Conservation (phyloP, 108 stramenopile species). For the Skeletonema costatum region DNA sequence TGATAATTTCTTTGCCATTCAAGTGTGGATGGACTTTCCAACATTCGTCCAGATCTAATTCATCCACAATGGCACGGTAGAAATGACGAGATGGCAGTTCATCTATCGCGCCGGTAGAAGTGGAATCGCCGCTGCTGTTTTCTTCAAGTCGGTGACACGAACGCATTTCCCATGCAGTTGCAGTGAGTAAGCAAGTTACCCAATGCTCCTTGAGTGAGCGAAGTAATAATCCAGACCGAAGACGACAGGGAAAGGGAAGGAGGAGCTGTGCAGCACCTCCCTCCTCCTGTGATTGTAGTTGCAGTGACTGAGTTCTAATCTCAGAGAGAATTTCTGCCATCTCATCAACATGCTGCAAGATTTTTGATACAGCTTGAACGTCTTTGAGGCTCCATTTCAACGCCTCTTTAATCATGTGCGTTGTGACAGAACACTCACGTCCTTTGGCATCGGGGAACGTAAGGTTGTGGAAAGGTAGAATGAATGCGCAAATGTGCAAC, state of each 20-base stretch:
- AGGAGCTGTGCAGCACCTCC: slow-evolving; percentile 1
- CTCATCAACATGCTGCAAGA: slow-evolving; percentile 60
- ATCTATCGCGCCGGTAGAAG: not conserved
- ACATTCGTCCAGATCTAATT: slow-evolving; percentile 68
- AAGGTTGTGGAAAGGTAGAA: slow-evolving; percentile 69
- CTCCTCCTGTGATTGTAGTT: slow-evolving; percentile 8
- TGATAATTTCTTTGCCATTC: slow-evolving; percentile 77
- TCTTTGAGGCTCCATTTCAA: slow-evolving; percentile 83
- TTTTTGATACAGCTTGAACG: slow-evolving; percentile 44
- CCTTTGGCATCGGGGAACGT: slow-evolving; percentile 63
- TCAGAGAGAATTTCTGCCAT: slow-evolving; percentile 58
- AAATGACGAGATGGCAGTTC: slow-evolving; percentile 43
- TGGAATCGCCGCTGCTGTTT: not conserved
- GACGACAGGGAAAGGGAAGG: slow-evolving; percentile 34
- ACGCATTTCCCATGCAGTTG: slow-evolving; percentile 57
- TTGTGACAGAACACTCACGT: slow-evolving; percentile 45
- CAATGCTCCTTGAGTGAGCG: slow-evolving; percentile 72
- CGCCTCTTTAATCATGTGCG: slow-evolving; percentile 79
- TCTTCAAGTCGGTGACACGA: slow-evolving; percentile 16
- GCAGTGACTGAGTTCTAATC: slow-evolving; percentile 22
- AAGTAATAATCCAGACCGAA: slow-evolving; percentile 70
- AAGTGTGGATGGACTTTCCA: slow-evolving; percentile 74
- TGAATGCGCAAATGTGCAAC: slow-evolving; percentile 63
- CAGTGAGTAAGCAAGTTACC: slow-evolving; percentile 70
- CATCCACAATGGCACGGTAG: slow-evolving; percentile 49